Evolutionary conservation across 2,329 filamentous ascomycete species (phyloP).

Genomic region (Aspergillus clavatus): DNA sequence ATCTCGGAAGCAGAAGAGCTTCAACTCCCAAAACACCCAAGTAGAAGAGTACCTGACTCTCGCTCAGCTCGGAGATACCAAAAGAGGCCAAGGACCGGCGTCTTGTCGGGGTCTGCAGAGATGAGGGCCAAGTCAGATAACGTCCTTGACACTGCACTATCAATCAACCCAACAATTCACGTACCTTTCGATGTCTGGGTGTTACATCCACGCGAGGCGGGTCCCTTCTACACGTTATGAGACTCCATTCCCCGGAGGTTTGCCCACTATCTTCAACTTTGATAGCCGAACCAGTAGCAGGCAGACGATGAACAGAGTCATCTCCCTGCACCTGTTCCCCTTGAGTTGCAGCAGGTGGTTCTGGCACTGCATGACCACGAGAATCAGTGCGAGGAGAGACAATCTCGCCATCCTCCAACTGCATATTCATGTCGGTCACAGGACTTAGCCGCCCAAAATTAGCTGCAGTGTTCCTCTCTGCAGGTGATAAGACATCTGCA

Average conservation of each 20-base stretch:
- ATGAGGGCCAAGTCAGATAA: not conserved
- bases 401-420: not conserved
- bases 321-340: not conserved
- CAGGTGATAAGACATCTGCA: too few relatives aligned
- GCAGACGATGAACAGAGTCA: not conserved
- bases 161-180: not conserved
- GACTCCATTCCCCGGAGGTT: not conserved
- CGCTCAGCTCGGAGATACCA: slow-evolving; percentile 10
- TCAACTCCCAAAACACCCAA: slow-evolving; percentile 29
- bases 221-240: not conserved
- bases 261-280: not conserved
- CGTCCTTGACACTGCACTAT: too few relatives aligned
- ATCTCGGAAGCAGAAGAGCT: slow-evolving; percentile 21
- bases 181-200: not conserved
- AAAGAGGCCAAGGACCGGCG: slow-evolving; percentile 2
- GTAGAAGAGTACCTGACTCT: slow-evolving; percentile 25
- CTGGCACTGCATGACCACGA: too few relatives aligned
- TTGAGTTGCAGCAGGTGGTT: not conserved
- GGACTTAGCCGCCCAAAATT: too few relatives aligned
- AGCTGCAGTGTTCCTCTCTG: too few relatives aligned
- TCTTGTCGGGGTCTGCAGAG: not conserved
- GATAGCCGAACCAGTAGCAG: not conserved
- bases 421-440: not conserved
- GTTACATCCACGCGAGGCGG: not conserved
- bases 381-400: not conserved